phyloP scores from a whole-genome alignment of 257 asterid species.

The Knoxia roxburghii region DNA sequence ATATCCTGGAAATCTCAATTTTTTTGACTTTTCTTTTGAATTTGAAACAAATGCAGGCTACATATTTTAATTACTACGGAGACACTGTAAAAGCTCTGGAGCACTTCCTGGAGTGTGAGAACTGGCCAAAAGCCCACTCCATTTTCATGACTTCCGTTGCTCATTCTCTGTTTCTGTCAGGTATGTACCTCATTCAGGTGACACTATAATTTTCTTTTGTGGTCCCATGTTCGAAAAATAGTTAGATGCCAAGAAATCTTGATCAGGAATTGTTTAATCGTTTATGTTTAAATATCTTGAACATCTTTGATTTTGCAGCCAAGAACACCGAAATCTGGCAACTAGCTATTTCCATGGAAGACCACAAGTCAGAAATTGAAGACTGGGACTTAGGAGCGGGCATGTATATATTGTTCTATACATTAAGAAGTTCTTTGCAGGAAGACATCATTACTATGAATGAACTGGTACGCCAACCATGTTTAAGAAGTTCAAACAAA shows the following conservation, averaged over 20 bases:
- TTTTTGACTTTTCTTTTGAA: constrained; percentile 19
- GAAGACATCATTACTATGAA: constrained; percentile 55
- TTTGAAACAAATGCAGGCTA: constrained; percentile 54
- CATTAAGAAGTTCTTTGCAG: constrained; percentile 54
- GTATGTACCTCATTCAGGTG: not conserved
- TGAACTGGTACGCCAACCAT: constrained; percentile 45
- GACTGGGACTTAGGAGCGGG: constrained; percentile 98
- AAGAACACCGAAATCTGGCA: constrained; percentile 78
- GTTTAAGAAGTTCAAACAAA: no score
- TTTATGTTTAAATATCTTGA: constrained; percentile 7
- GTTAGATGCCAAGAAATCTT: not conserved
- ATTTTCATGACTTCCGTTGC: constrained; percentile 77
- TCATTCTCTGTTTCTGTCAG: constrained; percentile 13
- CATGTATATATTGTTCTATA: constrained; percentile 66
- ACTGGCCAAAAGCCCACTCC: constrained; percentile 94
- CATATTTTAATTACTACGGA: constrained; percentile 58
- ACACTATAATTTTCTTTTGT: not conserved
- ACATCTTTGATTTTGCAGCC: constrained; percentile 58
- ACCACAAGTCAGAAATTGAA: constrained; percentile 76
- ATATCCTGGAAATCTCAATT: constrained; percentile 14
- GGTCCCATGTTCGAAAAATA: not conserved
- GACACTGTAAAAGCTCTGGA: constrained; percentile 74
- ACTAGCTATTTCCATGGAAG: constrained; percentile 74
- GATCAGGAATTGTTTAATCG: not conserved
- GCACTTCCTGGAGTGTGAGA: constrained; percentile 74